Evolutionary conservation across 106 monocot species (phyloP).

Genomic region (Vanilla planifolia): DNA sequence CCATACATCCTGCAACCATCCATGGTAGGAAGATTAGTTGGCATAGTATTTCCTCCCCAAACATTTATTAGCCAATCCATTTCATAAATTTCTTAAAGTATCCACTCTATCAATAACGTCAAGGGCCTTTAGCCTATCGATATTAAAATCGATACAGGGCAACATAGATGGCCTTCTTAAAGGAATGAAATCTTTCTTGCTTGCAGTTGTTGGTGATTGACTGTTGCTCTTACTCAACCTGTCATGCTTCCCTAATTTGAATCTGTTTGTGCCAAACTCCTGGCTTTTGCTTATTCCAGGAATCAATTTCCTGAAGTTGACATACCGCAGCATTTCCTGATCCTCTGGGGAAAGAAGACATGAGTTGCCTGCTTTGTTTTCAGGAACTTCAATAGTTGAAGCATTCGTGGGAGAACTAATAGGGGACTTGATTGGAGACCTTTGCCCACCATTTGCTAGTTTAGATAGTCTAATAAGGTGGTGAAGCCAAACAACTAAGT

Average conservation of each 20-base stretch:
- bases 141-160: constrained; percentile 65
- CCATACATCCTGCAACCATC: background rate
- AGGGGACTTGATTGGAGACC: constrained; percentile 90
- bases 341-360: constrained; percentile 71
- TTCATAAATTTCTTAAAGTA: constrained; percentile 14
- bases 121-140: constrained; percentile 69
- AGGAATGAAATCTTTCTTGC: constrained; percentile 23
- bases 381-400: background rate
- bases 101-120: constrained; percentile 87
- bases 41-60: no score
- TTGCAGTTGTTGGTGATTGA: constrained; percentile 56
- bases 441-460: constrained; percentile 49
- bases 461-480: constrained; percentile 69
- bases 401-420: constrained; percentile 54
- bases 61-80: no score
- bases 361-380: constrained; percentile 12
- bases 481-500: constrained; percentile 88
- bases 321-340: constrained; percentile 66
- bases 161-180: constrained; percentile 38
- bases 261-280: constrained; percentile 49
- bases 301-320: constrained; percentile 49
- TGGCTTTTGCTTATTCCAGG: constrained; percentile 98
- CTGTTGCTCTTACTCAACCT: constrained; percentile 87
- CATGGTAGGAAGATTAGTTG: no score
- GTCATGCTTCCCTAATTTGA: constrained; percentile 27